Percentiles rank a stretch among this genome's conserved stretches.
phyloP scores from a whole-genome alignment of 768 basidiomycete genomes.

The Wakefieldia striispora region DNA sequence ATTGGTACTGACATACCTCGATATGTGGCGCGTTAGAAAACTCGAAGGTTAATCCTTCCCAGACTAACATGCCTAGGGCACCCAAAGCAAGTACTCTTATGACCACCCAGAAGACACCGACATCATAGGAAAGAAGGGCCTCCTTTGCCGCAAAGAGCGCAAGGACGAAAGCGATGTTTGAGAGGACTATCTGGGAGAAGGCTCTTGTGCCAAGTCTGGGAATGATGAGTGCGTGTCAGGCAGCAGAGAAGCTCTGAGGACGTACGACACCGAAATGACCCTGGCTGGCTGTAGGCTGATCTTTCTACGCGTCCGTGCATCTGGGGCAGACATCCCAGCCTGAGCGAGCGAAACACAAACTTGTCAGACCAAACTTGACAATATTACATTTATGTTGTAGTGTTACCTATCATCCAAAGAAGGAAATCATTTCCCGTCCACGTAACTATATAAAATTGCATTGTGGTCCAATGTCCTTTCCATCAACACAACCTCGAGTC shows the following conservation, averaged over 20 bases:
- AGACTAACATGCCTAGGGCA: constrained; percentile 60
- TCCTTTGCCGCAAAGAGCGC: constrained; percentile 65
- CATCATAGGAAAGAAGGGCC: constrained; percentile 61
- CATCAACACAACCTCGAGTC: constrained; percentile 4
- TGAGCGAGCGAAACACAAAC: constrained; percentile 7
- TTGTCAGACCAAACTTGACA: neutral
- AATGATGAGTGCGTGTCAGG: constrained; percentile 1
- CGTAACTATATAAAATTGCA: constrained; percentile 9
- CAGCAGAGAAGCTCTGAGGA: constrained; percentile 8
- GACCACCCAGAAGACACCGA: constrained; percentile 74
- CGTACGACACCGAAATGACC: constrained; percentile 55
- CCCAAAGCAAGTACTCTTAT: constrained; percentile 71
- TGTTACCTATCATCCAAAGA: constrained; percentile 5
- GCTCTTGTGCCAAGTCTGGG: constrained; percentile 51
- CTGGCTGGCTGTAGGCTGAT: constrained; percentile 57
- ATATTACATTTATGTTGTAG: no score
- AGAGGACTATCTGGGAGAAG: constrained; percentile 55
- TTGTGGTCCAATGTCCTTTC: constrained; percentile 6
- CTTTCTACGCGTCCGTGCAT: constrained; percentile 65
- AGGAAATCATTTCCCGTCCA: constrained; percentile 20
- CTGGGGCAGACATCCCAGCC: constrained; percentile 54
- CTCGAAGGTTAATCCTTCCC: constrained; percentile 57
- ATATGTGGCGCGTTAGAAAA: constrained; percentile 51
- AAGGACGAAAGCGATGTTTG: constrained; percentile 62
- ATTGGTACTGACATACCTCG: constrained; percentile 47